Percentiles rank a stretch among this genome's conserved stretches.
phyloP scores from a whole-genome alignment of 169 alveolate species.

The Amoebophrya sp. region DNA sequence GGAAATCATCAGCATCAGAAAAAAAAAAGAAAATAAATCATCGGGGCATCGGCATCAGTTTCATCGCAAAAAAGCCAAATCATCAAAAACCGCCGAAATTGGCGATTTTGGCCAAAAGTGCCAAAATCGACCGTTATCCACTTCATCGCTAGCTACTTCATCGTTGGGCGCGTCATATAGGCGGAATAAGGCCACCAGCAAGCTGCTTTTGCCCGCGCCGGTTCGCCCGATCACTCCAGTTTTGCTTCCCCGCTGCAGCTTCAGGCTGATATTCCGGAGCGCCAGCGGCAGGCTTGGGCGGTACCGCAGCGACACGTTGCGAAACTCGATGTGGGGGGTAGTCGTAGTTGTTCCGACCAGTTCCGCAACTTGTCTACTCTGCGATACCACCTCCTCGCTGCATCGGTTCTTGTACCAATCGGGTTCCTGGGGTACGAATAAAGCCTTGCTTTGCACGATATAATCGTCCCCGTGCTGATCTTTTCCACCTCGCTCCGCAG shows the following conservation, averaged over 20 bases:
- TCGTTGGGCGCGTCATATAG: too few species aligned
- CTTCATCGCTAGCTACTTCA: too few species aligned
- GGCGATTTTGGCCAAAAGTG: too few species aligned
- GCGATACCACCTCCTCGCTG: background rate
- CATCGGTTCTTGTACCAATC: background rate
- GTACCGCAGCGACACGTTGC: constrained; percentile 23
- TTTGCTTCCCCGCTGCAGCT: constrained; percentile 39
- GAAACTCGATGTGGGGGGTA: constrained; percentile 26
- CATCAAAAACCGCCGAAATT: too few species aligned
- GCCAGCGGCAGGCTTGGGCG: constrained; percentile 34
- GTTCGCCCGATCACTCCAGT: constrained; percentile 72
- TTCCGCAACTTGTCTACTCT: background rate
- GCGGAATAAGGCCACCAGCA: constrained; percentile 47
- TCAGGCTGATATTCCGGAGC: constrained; percentile 38
- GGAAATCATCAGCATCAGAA: too few species aligned
- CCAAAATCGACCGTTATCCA: too few species aligned
- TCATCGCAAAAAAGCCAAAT: too few species aligned
- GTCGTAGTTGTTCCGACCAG: too few species aligned
- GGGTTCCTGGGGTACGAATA: background rate
- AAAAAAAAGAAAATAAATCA: too few species aligned
- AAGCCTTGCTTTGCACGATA: background rate
- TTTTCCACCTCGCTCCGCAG: too few species aligned
- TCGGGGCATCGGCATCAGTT: too few species aligned
- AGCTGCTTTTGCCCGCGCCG: constrained; percentile 69
- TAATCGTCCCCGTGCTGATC: too few species aligned